These are phyloP conservation scores for Dalechampia spathulata DNA, from an alignment of 441 rosid genomes.

Conservation along the genomic window DNA sequence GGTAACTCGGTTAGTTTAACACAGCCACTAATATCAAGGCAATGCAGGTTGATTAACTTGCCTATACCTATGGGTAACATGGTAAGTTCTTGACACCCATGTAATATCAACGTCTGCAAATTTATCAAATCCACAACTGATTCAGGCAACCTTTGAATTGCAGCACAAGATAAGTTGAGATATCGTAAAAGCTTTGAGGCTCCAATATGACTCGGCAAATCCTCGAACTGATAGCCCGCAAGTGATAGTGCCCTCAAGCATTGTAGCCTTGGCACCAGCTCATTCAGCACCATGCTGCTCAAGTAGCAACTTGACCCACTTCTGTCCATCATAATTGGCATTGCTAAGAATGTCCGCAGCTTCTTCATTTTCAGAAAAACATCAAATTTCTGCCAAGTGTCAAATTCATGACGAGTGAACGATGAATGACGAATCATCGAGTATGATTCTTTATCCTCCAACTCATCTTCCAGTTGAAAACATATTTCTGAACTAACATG, in stretches of 20 bases:
- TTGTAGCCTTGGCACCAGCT: not conserved
- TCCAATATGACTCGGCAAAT: slow-evolving; percentile 4
- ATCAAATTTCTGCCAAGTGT: not conserved
- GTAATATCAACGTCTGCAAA: not conserved
- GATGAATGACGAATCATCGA: not conserved
- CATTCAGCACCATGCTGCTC: not conserved
- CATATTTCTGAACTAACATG: not conserved
- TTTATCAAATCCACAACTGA: not conserved
- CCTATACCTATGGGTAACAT: not conserved
- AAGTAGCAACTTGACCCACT: no score
- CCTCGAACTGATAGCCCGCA: not conserved
- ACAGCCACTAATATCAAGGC: not conserved
- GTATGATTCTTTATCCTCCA: not conserved
- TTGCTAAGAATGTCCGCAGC: not conserved
- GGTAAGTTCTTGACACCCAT: not conserved
- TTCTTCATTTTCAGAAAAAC: not conserved
- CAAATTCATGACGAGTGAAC: not conserved
- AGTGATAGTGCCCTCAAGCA: slow-evolving; percentile 3
- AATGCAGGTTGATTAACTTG: not conserved
- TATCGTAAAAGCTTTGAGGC: not conserved
- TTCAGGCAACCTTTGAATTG: not conserved
- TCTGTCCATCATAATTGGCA: not conserved
- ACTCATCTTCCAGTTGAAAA: not conserved
- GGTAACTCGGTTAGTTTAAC: not conserved
- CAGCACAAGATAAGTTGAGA: not conserved